Evolutionary conservation across 2,329 filamentous ascomycete genomes (phyloP), one percentile per base, ranked within the genome.

Genomic region (Ceratocystiopsis sp.): DNA sequence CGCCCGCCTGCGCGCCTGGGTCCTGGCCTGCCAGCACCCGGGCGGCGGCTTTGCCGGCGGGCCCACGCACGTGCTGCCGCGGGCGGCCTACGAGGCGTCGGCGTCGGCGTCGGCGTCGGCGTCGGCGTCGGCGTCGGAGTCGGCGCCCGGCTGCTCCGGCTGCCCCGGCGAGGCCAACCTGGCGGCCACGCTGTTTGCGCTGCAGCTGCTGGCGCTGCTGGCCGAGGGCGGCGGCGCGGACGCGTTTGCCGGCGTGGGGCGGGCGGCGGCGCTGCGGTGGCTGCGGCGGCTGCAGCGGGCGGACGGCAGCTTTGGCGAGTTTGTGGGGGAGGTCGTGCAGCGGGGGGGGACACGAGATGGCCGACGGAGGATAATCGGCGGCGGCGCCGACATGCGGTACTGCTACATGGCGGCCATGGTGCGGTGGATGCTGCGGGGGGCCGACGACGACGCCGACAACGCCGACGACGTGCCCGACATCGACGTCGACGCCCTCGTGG

Each of bases 281-380:
- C 61, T 98, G 49, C 69, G 64, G 44, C 69, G 59, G 42, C 61
- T 96, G 58, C 91, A 98, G 64, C 73, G 86, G 21, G 60, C 65
- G 0, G 84, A 96, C 57, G 91, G 91, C 2, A 93, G 86, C 53
- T 96, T 98, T 58, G 91, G 87, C 0, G 87, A 98, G 60, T 73
- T 84, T 1, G 56, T 89, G 3, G 71, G 69, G 5, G 72, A 74
- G 6, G 18, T 57, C 9, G 52, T 59, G 13, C 51, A 53, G 1
- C 38, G 41, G 7, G 21, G n/a, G 3, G 32, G 11, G 3, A 33
- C 16, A 0, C 33, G 42, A 1, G 41, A 25, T 0, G 25, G 35
- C 0, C 32, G 44, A 8, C 47, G 46, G 7, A 71, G 66, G 13
- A 61, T 61, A 35, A 66, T 89, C n/a, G 73, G 78, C 34, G 89